A percentile compares a stretch with the other conserved stretches of the same genome.
These are phyloP conservation scores for Aspergillus taichungensis DNA, from an alignment of 495 filamentous ascomycete species.

Conservation along the genomic window DNA sequence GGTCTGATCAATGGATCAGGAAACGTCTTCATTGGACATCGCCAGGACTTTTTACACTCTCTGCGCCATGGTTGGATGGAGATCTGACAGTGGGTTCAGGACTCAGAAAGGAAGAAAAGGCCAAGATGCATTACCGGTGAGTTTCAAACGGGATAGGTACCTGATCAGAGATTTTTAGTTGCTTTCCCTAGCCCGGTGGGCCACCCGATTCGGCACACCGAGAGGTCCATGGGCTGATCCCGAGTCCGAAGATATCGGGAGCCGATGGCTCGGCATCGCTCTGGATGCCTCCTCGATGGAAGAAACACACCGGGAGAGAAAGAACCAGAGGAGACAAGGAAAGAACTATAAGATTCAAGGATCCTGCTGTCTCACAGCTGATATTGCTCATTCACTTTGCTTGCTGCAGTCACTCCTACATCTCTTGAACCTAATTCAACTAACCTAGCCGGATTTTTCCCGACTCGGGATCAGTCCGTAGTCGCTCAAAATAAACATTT, in stretches of 20 bases:
- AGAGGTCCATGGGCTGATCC: not conserved
- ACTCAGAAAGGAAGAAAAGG: not conserved
- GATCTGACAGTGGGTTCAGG: not conserved
- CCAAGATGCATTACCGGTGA: slow-evolving; percentile 5
- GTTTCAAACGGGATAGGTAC: slow-evolving; percentile 6
- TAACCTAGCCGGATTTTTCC: not conserved
- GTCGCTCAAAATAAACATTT: too few relatives aligned
- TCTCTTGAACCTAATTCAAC: too few relatives aligned
- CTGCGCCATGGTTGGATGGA: slow-evolving; percentile 1
- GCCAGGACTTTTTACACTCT: not conserved
- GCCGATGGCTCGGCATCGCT: not conserved
- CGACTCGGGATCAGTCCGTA: not conserved
- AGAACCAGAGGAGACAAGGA: too few relatives aligned
- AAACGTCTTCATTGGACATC: not conserved
- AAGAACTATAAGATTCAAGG: too few relatives aligned
- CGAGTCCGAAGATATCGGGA: not conserved
- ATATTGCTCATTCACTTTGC: too few relatives aligned
- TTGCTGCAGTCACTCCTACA: too few relatives aligned
- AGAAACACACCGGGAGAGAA: too few relatives aligned
- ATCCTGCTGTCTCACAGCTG: too few relatives aligned
- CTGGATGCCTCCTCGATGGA: too few relatives aligned
- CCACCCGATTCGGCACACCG: slow-evolving; percentile 16
- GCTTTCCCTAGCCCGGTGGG: not conserved
- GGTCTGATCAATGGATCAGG: slow-evolving; percentile 1
- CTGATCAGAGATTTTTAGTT: slow-evolving; percentile 1